Base-by-base conservation (phyloP, 2,329 filamentous ascomycete genomes). In the Monilinia fructigena region DNA sequence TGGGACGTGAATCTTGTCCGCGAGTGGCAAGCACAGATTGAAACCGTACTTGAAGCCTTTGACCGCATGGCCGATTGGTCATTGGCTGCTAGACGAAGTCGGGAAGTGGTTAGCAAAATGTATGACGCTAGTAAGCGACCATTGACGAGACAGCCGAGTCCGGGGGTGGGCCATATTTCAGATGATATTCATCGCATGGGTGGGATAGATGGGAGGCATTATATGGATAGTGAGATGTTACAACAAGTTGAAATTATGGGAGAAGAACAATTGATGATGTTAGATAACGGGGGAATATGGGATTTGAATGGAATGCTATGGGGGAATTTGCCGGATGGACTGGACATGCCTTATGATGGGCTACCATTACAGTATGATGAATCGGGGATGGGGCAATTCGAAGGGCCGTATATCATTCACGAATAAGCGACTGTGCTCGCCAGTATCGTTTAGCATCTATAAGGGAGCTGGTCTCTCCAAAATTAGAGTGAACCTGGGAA, bases 21-120 rank as follows among this genome's bases (percentile, higher is more conserved):
- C 2, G 73, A 74, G 14, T 87, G 84, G 82, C 82, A 83, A 70
- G 80, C 80, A 70, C 84, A 86, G 74, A 83, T 87, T 61, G 84
- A 86, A 71, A 82, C 82, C 2, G 81, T 86, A 45, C 81, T 88
- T 8, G 82, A 85, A 66, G 82, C 88, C 53, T 83, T 89, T 16
- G 85, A 88, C 50, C 82, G 82, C 6, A 86, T 90, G 82, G 82
- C 86, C 68, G 82, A 86, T 72, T 89, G 86, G 85, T 88, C 86
- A 4, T 79, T 88, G 40, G 85, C 86, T 2, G 87, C 86, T 0
- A 82, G 83, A 69, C 81, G 86, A 66, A 87, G 85, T 63, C 79
- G 86, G 55, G 86, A 89, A 75, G 86, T 88, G 4, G 82, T 90
- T 31, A 82, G 80, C 71, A 82, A 85, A 70, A 86, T 89, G 78